These are phyloP conservation scores for Pittosporum tobira DNA, from an alignment of 129 eudicot species.

Conservation along the genomic window DNA sequence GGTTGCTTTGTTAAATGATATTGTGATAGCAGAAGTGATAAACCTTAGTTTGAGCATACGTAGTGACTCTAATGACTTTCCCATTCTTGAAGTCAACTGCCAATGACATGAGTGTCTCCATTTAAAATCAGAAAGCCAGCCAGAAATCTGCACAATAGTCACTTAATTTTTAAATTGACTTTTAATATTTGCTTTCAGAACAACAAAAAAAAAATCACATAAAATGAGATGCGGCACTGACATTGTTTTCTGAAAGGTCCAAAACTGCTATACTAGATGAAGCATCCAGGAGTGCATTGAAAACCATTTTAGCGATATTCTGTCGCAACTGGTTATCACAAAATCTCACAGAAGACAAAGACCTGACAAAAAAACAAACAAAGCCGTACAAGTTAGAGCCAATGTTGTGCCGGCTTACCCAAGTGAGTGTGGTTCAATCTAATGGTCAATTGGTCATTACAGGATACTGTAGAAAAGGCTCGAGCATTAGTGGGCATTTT, in stretches of 20 bases:
- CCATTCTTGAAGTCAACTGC: conserved; percentile 19
- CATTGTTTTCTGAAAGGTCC: conserved; percentile 82
- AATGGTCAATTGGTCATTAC: background rate
- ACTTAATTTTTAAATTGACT: background rate
- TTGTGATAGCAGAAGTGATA: background rate
- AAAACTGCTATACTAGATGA: conserved; percentile 45
- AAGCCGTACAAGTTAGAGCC: conserved; percentile 1
- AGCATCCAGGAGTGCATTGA: conserved; percentile 54
- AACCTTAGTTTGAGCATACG: conserved; percentile 74
- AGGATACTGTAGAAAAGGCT: background rate
- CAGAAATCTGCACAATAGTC: conserved; percentile 46
- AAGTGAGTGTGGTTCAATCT: background rate
- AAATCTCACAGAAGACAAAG: conserved; percentile 45
- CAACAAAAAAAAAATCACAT: background rate
- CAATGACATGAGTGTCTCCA: conserved; percentile 26
- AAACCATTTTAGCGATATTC: conserved; percentile 45
- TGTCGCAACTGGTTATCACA: conserved; percentile 39
- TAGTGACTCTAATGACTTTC: conserved; percentile 41
- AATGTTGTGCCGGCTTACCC: background rate
- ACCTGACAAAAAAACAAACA: conserved; percentile 27
- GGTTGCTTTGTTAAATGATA: background rate
- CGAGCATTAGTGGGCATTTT: background rate
- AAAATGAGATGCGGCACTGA: conserved; percentile 22
- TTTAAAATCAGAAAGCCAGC: conserved; percentile 67
- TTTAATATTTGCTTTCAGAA: no score